These are phyloP conservation scores for Phallus indusiatus DNA, from an alignment of 768 basidiomycete species.

Conservation along the genomic window DNA sequence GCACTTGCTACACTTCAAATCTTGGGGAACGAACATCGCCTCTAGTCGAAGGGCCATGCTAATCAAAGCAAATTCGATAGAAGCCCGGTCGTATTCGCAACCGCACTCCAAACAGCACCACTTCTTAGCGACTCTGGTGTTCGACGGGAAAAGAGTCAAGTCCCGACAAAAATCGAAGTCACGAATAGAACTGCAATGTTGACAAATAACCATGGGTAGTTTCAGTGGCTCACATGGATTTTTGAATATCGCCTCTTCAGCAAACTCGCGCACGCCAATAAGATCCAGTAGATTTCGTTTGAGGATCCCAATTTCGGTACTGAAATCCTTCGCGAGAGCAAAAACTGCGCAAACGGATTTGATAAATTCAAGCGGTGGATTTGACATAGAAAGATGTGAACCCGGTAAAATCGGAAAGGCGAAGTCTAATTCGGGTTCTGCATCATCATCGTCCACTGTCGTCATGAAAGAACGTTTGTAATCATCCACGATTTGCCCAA, in stretches of 20 bases:
- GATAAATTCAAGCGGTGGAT: constrained; percentile 81
- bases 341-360: constrained; percentile 83
- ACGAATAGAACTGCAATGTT: constrained; percentile 71
- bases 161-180: constrained; percentile 97
- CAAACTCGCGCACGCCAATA: constrained; percentile 79
- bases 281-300: constrained; percentile 86
- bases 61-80: constrained; percentile 82
- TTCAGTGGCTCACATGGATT: constrained; percentile 89
- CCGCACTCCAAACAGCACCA: constrained; percentile 70
- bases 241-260: constrained; percentile 72
- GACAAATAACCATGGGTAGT: constrained; percentile 80
- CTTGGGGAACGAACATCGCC: constrained; percentile 76
- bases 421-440: constrained; percentile 46
- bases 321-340: constrained; percentile 67
- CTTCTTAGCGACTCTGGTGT: constrained; percentile 29
- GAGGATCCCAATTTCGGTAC: constrained; percentile 79
- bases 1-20: constrained; percentile 82
- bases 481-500: constrained; percentile 49
- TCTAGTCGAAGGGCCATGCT: constrained; percentile 64
- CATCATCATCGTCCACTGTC: constrained; percentile 26
- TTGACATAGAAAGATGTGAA: constrained; percentile 65
- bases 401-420: constrained; percentile 84
- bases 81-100: constrained; percentile 79
- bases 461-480: constrained; percentile 46
- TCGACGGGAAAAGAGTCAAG: constrained; percentile 62